Conservation (phyloP, 495 filamentous ascomycete species). For the Lepraria neglecta region DNA sequence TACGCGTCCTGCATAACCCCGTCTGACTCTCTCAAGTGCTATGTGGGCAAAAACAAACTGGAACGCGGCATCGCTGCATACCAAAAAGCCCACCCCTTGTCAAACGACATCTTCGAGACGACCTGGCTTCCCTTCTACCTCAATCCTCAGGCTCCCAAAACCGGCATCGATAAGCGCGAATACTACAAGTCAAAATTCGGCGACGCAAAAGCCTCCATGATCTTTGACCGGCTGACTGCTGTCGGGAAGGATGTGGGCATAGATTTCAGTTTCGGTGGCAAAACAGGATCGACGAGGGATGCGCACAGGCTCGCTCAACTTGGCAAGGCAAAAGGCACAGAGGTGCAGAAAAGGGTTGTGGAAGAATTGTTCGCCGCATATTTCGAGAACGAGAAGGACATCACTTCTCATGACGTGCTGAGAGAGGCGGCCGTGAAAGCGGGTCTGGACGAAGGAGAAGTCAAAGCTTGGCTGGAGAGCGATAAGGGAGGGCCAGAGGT, state of each 20-base stretch:
- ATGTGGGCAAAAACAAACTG: conserved; percentile 72
- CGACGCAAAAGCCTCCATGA: conserved; percentile 47
- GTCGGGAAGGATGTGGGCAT: conserved; percentile 63
- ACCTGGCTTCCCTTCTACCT: conserved; percentile 78
- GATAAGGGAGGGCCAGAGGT: conserved; percentile 62
- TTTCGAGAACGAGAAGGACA: conserved; percentile 72
- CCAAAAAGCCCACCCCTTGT: conserved; percentile 47
- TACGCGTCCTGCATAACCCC: conserved; percentile 12
- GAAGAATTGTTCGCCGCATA: conserved; percentile 65
- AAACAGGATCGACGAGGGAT: conserved; percentile 70
- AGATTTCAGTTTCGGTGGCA: conserved; percentile 63
- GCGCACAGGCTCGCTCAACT: conserved; percentile 69
- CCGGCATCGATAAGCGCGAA: conserved; percentile 49
- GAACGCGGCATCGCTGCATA: conserved; percentile 62
- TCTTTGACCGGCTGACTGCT: conserved; percentile 50
- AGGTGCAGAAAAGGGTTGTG: conserved; percentile 56
- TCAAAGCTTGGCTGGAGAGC: conserved; percentile 54
- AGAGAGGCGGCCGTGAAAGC: conserved; percentile 54
- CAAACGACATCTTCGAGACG: conserved; percentile 60
- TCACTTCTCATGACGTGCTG: conserved; percentile 58
- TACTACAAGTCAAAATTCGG: conserved; percentile 55
- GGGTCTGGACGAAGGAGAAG: conserved; percentile 49
- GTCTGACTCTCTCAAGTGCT: conserved; percentile 50
- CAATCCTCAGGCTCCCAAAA: conserved; percentile 55
- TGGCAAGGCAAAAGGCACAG: conserved; percentile 51